Evolutionary conservation across 2,329 filamentous ascomycete species (phyloP).

Genomic region (Lecanicillium sp.): DNA sequence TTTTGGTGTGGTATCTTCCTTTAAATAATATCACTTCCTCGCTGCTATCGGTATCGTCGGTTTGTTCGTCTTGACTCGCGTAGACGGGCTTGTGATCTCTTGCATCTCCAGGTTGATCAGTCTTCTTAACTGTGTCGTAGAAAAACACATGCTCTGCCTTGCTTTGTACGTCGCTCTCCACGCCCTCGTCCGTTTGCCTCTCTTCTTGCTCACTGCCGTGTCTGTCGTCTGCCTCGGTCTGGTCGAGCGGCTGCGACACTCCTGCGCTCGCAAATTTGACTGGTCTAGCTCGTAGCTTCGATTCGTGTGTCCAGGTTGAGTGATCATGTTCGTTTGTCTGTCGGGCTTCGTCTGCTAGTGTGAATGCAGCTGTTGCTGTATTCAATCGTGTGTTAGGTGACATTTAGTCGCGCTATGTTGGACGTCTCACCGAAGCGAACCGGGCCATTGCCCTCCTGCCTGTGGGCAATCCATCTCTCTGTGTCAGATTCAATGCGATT

Average conservation of each 20-base stretch:
- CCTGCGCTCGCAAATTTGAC: constrained; percentile 47
- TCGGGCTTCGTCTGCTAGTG: constrained; percentile 16
- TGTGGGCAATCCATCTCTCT: too few species aligned
- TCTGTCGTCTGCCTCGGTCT: background rate
- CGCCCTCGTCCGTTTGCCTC: background rate
- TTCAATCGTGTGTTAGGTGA: too few species aligned
- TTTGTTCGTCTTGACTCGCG: constrained; percentile 13
- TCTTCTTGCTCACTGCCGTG: background rate
- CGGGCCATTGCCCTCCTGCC: too few species aligned
- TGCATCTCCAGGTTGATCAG: background rate
- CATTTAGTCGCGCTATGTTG: too few species aligned
- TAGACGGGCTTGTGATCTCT: background rate
- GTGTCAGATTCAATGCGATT: too few species aligned
- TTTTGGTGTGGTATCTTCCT: constrained; percentile 24
- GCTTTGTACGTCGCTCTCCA: background rate
- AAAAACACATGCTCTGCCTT: constrained; percentile 20
- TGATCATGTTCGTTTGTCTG: constrained; percentile 12
- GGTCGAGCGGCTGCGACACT: constrained; percentile 34
- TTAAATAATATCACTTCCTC: constrained; percentile 64
- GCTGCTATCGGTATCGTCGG: constrained; percentile 44
- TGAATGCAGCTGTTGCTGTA: constrained; percentile 6
- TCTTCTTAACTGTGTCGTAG: constrained; percentile 24
- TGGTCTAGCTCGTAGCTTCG: constrained; percentile 38
- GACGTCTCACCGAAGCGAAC: too few species aligned
- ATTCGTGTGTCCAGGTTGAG: constrained; percentile 25